Conservation (phyloP, 148 eudicot species). For the Diospyros kaki region DNA sequence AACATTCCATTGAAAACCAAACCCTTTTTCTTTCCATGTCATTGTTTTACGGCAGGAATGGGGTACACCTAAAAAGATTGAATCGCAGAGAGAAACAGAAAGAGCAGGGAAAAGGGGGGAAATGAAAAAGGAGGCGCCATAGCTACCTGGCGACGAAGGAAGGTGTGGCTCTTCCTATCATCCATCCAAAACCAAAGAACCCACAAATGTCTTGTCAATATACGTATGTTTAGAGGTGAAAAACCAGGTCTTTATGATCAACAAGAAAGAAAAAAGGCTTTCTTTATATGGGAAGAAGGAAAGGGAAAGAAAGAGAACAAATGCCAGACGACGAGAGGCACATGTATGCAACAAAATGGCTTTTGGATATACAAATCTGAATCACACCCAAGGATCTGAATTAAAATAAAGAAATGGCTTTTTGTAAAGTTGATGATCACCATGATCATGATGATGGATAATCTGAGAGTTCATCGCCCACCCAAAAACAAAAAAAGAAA, state of each 20-base stretch:
- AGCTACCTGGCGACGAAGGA: constrained; percentile 33
- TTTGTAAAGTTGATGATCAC: constrained; percentile 17
- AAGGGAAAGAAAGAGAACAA: constrained; percentile 16
- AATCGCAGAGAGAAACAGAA: constrained; percentile 1
- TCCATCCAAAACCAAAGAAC: constrained; percentile 15
- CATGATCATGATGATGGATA: not conserved
- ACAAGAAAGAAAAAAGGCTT: not conserved
- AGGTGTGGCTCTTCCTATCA: constrained; percentile 10
- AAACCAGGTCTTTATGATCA: not conserved
- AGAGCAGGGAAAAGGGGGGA: not conserved
- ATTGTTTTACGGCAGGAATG: not conserved
- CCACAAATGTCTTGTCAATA: not conserved
- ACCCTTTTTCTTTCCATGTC: not conserved
- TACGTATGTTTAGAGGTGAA: constrained; percentile 1
- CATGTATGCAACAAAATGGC: constrained; percentile 12
- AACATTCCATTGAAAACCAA: not conserved
- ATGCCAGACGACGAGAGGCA: constrained; percentile 12
- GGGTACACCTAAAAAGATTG: constrained; percentile 14
- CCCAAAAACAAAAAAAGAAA: no score
- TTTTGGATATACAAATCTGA: constrained; percentile 12
- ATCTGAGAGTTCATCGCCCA: not conserved
- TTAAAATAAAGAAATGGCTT: constrained; percentile 10
- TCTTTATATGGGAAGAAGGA: constrained; percentile 2
- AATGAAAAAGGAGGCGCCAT: not conserved
- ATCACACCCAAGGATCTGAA: constrained; percentile 1